phyloP scores from a whole-genome alignment of 495 filamentous ascomycete genomes.

The Collariella sp. region DNA sequence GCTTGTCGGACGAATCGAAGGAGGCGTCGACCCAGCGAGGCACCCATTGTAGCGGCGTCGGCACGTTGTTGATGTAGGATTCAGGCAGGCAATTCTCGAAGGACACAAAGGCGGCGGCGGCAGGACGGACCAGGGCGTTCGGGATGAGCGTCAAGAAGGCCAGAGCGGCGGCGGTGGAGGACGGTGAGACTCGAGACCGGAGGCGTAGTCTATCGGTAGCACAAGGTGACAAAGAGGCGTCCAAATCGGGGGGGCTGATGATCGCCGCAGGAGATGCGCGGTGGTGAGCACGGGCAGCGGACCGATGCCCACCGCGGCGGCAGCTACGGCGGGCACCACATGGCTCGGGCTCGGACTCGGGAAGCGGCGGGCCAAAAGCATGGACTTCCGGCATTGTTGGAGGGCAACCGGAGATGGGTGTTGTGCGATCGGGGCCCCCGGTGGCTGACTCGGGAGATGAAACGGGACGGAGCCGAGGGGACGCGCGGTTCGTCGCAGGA shows the following conservation, averaged over 20 bases:
- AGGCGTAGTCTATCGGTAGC: neutral
- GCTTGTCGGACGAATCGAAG: slow-evolving; percentile 55
- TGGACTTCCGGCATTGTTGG: slow-evolving; percentile 16
- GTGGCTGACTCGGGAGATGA: neutral
- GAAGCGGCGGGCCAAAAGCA: neutral
- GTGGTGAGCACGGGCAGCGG: neutral
- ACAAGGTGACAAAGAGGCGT: neutral
- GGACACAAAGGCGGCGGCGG: slow-evolving; percentile 52
- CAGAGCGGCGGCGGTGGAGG: neutral
- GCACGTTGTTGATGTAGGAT: slow-evolving; percentile 40
- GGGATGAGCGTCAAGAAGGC: slow-evolving; percentile 17
- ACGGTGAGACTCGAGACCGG: neutral
- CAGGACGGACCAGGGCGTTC: slow-evolving; percentile 22
- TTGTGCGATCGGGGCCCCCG: neutral
- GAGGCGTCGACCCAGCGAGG: slow-evolving; percentile 62
- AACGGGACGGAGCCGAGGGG: neutral
- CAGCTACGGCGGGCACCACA: slow-evolving; percentile 1
- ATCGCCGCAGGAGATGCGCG: neutral
- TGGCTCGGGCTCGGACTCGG: slow-evolving; percentile 1
- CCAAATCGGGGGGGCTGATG: neutral
- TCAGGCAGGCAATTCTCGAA: slow-evolving; percentile 78
- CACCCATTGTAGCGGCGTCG: slow-evolving; percentile 64
- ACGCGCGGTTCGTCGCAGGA: neutral
- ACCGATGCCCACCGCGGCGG: neutral
- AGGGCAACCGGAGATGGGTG: neutral